Conservation (phyloP, 371 early-diverging fungal genomes). For the Hamiltosporidium tvaerminnensis region DNA sequence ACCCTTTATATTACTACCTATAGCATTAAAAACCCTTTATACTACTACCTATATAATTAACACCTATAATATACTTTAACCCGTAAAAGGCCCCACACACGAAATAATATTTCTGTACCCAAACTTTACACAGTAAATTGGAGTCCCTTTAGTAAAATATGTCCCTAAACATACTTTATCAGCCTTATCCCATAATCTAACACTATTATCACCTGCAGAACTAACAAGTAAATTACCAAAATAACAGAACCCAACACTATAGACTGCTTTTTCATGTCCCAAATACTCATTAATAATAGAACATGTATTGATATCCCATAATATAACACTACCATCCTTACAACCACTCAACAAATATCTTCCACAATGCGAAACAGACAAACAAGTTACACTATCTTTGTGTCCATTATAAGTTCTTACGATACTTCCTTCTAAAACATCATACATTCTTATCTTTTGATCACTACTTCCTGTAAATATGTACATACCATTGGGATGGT, state of each 20-base stretch:
- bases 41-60: too few species aligned
- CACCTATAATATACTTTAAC: too few species aligned
- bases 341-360: conserved; percentile 72
- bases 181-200: conserved; percentile 70
- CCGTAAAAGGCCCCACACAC: conserved; percentile 54
- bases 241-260: conserved; percentile 64
- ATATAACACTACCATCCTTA: conserved; percentile 63
- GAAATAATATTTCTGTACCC: conserved; percentile 67
- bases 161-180: conserved; percentile 60
- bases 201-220: conserved; percentile 72
- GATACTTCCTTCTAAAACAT: conserved; percentile 71
- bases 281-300: conserved; percentile 61
- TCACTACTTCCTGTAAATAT: conserved; percentile 81
- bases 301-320: conserved; percentile 91
- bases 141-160: conserved; percentile 76
- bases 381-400: conserved; percentile 61
- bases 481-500: conserved; percentile 93
- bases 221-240: conserved; percentile 73
- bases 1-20: too few species aligned
- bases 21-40: too few species aligned
- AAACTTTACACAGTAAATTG: conserved; percentile 68
- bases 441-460: conserved; percentile 80
- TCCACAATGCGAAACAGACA: conserved; percentile 85
- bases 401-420: conserved; percentile 83
- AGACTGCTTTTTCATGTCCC: conserved; percentile 61